phyloP scores from a whole-genome alignment of 768 basidiomycete genomes.

The Galerina marginata region DNA sequence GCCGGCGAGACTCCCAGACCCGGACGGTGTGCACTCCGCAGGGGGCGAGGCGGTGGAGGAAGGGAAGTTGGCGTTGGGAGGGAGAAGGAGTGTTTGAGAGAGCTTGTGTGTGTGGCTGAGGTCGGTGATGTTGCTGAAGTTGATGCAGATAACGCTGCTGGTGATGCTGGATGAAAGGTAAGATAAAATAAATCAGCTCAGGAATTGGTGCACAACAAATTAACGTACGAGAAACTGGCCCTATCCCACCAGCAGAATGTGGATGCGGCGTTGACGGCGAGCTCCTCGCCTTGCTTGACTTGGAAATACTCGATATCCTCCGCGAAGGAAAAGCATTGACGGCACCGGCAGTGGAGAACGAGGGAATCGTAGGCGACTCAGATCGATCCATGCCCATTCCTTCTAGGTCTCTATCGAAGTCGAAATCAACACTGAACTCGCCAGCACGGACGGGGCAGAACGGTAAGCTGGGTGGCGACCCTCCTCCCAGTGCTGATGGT shows the following conservation, averaged over 20 bases:
- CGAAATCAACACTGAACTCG: no score
- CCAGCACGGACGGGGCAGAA: no score
- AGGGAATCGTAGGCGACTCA: constrained; percentile 5
- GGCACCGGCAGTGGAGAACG: constrained; percentile 1
- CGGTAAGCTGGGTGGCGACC: no score
- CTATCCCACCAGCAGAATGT: no score
- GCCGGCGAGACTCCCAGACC: neutral
- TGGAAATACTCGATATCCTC: neutral
- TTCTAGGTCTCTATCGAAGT: neutral
- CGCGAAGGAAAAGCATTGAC: neutral
- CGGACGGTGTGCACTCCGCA: constrained; percentile 31
- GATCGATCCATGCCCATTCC: neutral
- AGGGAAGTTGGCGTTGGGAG: constrained; percentile 10
- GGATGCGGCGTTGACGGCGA: no score
- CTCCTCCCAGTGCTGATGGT: neutral
- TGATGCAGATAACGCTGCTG: no score
- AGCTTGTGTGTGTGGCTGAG: neutral
- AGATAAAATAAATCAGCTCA: no score
- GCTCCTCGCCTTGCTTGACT: no score
- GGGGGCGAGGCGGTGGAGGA: constrained; percentile 37
- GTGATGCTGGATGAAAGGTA: no score
- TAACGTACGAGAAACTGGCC: no score
- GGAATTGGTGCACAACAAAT: no score
- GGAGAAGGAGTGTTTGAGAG: neutral
- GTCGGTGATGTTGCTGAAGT: no score